Base-by-base conservation (phyloP, 305 asterid species). In the Fraxinus sp. region DNA sequence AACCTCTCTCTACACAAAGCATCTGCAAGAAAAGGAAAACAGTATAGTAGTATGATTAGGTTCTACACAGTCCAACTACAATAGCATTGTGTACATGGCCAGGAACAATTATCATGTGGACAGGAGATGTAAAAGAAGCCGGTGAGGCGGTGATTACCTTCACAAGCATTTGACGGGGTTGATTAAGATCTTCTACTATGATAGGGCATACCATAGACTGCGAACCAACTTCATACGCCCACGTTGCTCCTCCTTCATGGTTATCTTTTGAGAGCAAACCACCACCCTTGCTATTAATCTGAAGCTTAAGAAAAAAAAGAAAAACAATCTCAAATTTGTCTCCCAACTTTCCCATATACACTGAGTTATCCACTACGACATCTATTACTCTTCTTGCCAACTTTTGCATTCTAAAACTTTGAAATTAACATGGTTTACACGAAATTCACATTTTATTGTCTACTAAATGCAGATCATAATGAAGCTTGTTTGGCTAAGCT, bases 191-290 rank as follows among this genome's bases (percentile, higher is more conserved):
- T 92, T 93, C 97, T 26, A 93, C 94, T 76, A 90, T 84, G 57
- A 94, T 94, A 7, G 97, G 98, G 83, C 97, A 92, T 84, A 88
- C 89, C 90, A 83, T 88, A 66, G 94, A 89, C 80, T 91, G 92
- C 5, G 92, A 90, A 18, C 97, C 97, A 30, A 94, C 89, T 90
- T 94, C 98, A 80, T 90, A 92, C 0, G 94, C 98, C 97, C 98
- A 94, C 0, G 97, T 94, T 39, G 93, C 97, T 82, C 97, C 97
- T 44, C 94, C 92, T 78, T 89, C 95, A 76, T 80, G 81, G 80
- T 88, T 88, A 76, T 90, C 95, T 85, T 86, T 91, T 52, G 84
- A 74, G 66, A 88, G 87, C 72, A 89, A 72, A 49, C 91, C 89
- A 7, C 90, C 94, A 76, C 87, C 97, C 85, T 90, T 89, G 79